Conservation (phyloP, 2,329 filamentous ascomycete species). For the Talaromyces rugulosus region DNA sequence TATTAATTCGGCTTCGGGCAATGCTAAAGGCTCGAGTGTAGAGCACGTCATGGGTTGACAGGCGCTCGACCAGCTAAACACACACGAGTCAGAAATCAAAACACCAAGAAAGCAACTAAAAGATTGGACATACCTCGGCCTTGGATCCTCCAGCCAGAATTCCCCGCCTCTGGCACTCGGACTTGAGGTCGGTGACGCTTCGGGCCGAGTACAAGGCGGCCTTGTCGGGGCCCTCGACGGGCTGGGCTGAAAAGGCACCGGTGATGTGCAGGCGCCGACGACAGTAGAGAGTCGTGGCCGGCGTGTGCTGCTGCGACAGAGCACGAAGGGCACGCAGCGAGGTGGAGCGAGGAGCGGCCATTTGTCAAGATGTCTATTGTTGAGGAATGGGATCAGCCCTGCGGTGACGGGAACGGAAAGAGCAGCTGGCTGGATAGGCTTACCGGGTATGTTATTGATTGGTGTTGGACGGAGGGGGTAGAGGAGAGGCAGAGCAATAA, state of each 20-base stretch:
- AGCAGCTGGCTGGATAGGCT: background rate
- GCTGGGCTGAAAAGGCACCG: slow-evolving; percentile 53
- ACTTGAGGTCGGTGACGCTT: slow-evolving; percentile 48
- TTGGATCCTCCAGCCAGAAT: slow-evolving; percentile 45
- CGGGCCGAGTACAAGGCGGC: slow-evolving; percentile 49
- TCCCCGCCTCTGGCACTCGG: slow-evolving; percentile 49
- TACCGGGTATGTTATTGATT: background rate
- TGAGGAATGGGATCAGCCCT: background rate
- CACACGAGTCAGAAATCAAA: background rate
- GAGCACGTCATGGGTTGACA: slow-evolving; percentile 50
- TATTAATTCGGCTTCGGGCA: slow-evolving; percentile 47
- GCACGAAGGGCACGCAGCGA: slow-evolving; percentile 43
- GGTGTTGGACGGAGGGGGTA: background rate
- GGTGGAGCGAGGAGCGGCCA: slow-evolving; percentile 43
- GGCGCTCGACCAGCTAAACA: slow-evolving; percentile 46
- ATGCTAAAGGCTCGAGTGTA: slow-evolving; percentile 53
- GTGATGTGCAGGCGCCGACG: slow-evolving; percentile 58
- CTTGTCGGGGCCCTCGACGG: slow-evolving; percentile 48
- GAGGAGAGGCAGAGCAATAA: background rate
- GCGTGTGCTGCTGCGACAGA: slow-evolving; percentile 35
- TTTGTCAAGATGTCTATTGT: slow-evolving; percentile 15
- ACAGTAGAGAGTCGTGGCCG: slow-evolving; percentile 23
- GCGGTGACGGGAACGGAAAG: background rate
- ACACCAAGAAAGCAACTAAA: background rate
- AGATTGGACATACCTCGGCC: slow-evolving; percentile 40